Evolutionary conservation across 257 asterid genomes (phyloP).

Genomic region (Fraxinus anomala): DNA sequence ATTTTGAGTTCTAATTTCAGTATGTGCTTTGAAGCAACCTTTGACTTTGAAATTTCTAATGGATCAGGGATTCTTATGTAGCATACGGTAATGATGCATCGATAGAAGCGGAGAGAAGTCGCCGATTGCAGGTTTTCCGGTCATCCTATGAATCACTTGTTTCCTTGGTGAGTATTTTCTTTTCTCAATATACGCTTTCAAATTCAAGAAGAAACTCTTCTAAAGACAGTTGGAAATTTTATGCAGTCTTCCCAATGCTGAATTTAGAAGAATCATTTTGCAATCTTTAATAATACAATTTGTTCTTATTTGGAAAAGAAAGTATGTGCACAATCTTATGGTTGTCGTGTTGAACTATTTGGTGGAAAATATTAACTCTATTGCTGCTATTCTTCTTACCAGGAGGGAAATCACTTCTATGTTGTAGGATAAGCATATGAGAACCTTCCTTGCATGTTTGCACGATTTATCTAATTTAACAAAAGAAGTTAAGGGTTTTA

Average conservation of each 20-base stretch:
- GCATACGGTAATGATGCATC: constrained; percentile 63
- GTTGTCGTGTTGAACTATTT: constrained; percentile 12
- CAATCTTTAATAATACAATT: constrained; percentile 5
- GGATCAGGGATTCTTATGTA: constrained; percentile 66
- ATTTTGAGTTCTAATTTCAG: constrained; percentile 22
- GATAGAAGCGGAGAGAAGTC: constrained; percentile 66
- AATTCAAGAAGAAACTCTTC: constrained; percentile 21
- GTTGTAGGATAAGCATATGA: constrained; percentile 13
- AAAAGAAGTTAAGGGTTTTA: constrained; percentile 16
- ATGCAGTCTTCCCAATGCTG: constrained; percentile 13
- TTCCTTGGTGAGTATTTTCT: constrained; percentile 70
- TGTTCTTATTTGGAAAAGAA: constrained; percentile 4
- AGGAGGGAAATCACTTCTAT: constrained; percentile 18
- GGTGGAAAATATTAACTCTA: background rate
- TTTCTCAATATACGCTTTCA: constrained; percentile 17
- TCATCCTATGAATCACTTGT: constrained; percentile 84
- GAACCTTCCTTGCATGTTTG: constrained; percentile 1
- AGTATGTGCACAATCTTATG: constrained; percentile 14
- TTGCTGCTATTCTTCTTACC: constrained; percentile 10
- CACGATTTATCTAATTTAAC: background rate
- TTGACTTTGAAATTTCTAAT: constrained; percentile 34
- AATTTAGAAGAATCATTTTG: constrained; percentile 10
- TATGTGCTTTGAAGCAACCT: constrained; percentile 27
- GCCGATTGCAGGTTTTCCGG: constrained; percentile 68
- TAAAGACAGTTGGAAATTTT: constrained; percentile 16